phyloP scores from a whole-genome alignment of 225 moss, liverwort and hornwort species.

The Polytrichum formosum region DNA sequence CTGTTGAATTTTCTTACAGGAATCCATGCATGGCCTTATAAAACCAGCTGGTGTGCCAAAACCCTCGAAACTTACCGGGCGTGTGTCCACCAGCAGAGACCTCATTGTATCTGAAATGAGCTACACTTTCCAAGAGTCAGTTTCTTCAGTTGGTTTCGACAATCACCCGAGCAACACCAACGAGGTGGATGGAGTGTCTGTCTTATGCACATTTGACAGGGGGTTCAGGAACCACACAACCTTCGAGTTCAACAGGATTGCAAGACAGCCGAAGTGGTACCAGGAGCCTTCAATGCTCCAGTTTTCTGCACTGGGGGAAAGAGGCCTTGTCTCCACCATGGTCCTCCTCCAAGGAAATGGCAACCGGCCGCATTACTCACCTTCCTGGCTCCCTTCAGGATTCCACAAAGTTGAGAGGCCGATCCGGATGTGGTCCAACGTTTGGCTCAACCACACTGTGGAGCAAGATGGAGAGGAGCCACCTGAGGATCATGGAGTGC shows the following conservation, averaged over 20 bases:
- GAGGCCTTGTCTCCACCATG: not conserved
- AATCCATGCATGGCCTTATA: not conserved
- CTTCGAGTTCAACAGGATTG: not conserved
- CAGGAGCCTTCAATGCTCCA: not conserved
- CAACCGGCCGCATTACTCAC: not conserved
- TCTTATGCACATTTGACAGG: not conserved
- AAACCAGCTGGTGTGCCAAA: not conserved
- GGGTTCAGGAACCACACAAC: too few species aligned
- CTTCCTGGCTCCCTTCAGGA: not conserved
- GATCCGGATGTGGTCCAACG: not conserved
- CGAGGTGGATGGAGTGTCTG: not conserved
- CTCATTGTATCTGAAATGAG: conserved; percentile 1
- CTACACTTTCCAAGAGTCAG: not conserved
- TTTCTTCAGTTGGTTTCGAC: not conserved
- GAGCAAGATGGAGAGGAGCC: not conserved
- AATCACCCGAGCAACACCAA: not conserved
- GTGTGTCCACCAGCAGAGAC: too few species aligned
- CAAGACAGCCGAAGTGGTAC: too few species aligned
- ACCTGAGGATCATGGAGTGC: not conserved
- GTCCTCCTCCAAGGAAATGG: not conserved
- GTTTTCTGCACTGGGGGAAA: not conserved
- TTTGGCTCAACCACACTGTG: not conserved
- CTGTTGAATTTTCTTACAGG: not conserved
- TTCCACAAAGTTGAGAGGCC: not conserved
- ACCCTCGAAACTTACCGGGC: not conserved